Conservation (phyloP, 2,329 filamentous ascomycete genomes). For the Aspergillus aculeatinus region DNA sequence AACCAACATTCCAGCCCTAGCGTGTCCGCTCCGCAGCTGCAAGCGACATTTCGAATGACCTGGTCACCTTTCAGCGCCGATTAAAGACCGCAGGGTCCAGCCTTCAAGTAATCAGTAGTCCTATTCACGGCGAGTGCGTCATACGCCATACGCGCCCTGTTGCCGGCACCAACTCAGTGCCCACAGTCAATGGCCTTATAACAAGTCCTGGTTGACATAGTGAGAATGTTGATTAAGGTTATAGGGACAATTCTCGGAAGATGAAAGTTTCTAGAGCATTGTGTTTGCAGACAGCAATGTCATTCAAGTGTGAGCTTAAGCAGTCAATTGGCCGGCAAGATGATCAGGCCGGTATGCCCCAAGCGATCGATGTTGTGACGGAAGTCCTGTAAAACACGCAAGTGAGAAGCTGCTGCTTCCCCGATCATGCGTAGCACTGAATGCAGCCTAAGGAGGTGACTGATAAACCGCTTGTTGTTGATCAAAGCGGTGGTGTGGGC, state of each 20-base stretch:
- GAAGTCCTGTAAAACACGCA: not conserved
- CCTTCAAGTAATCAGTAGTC: too few relatives aligned
- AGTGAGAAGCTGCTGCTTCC: not conserved
- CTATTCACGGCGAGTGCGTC: not conserved
- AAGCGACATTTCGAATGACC: not conserved
- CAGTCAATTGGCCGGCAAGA: too few relatives aligned
- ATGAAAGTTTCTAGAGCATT: too few relatives aligned
- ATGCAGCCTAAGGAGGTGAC: not conserved
- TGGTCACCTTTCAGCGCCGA: too few relatives aligned
- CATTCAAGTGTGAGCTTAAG: too few relatives aligned
- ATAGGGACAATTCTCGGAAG: too few relatives aligned
- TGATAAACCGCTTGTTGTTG: not conserved
- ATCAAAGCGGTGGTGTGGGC: not conserved
- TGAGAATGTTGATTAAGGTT: too few relatives aligned
- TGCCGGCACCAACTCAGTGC: not conserved
- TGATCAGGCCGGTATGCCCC: too few relatives aligned
- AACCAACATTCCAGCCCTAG: not conserved
- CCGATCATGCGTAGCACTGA: not conserved
- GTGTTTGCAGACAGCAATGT: not conserved
- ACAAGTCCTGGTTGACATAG: not conserved
- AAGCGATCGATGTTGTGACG: not conserved
- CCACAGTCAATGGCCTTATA: not conserved
- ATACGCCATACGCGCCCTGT: not conserved
- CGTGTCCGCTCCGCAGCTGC: not conserved
- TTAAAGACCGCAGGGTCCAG: too few relatives aligned